Base-by-base conservation (phyloP, 257 asterid species). In the Thymus quinquecostatus region DNA sequence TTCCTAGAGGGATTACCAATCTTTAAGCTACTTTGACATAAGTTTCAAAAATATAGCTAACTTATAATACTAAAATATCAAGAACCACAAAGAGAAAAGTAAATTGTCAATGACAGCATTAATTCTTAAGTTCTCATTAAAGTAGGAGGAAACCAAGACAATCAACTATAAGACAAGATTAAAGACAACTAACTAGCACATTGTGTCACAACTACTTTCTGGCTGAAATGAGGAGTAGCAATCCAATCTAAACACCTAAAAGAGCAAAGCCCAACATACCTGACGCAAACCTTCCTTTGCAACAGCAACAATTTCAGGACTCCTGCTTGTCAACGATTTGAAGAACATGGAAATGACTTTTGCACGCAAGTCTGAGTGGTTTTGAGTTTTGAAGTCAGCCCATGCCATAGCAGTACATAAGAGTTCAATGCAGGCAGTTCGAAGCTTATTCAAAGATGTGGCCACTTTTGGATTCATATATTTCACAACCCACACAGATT, bases 321-420 rank as follows among this genome's bases (percentile, higher is more conserved):
- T 90, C 72, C 87, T 83, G 82, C 98, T 92, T 6, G 99, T 95
- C 83, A 95, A 79, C 36, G 97, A 92, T 88, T 95, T 95, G 87
- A 95, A 95, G 85, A 95, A 95, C 99, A 95, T 95, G 44, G 96
- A 89, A 73, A 92, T 95, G 69, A 95, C 82, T 84, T 95, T 95
- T 30, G 98, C 87, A 63, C 99, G 96, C 90, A 92, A 74, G 50
- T 95, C 99, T 0, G 96, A 70, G 77, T 95, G 98, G 79, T 88
- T 95, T 79, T 89, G 99, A 67, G 97, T 87, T 86, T 92, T 95
- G 63, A 95, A 92, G 79, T 95, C 99, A n/a, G 98, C 84, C 99
- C 99, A 95, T 56, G 99, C 89, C 99, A 95, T 95, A 79, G 99
- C 98, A 75, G 99, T 95, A 84, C 99, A 95, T 54, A 95, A 80